A percentile compares a stretch with the other conserved stretches of the same genome.
Conservation (phyloP, 163 green algal species). For the Prototheca cutis region DNA sequence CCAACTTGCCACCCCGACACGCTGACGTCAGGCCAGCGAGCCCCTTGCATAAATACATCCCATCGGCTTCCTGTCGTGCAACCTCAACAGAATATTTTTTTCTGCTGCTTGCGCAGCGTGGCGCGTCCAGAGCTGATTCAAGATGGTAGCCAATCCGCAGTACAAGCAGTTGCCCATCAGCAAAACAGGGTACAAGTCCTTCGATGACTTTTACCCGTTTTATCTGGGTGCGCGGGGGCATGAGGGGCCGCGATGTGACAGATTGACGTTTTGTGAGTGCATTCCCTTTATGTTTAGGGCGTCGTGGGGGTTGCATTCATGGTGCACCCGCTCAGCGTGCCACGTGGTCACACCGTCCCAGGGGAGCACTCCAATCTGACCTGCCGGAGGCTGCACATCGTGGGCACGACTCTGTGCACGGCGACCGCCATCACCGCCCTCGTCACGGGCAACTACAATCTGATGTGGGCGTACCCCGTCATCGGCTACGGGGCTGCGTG, state of each 20-base stretch:
- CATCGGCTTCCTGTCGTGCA: not conserved
- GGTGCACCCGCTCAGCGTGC: not conserved
- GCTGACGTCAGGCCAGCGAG: too few species aligned
- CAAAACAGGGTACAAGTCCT: not conserved
- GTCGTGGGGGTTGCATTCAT: not conserved
- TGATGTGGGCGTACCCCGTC: constrained; percentile 19
- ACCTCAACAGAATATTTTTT: not conserved
- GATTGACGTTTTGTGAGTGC: not conserved
- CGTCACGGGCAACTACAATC: not conserved
- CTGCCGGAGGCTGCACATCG: constrained; percentile 36
- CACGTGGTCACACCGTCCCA: not conserved
- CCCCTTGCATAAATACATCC: too few species aligned
- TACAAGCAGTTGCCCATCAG: not conserved
- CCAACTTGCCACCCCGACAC: too few species aligned
- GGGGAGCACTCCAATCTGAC: constrained; percentile 19
- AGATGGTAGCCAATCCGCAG: not conserved
- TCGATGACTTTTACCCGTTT: constrained; percentile 18
- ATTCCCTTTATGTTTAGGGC: not conserved
- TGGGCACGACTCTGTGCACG: constrained; percentile 29
- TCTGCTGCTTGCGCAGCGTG: not conserved
- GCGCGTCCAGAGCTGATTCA: too few species aligned
- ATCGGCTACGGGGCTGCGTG: constrained; percentile 38
- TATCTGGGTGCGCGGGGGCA: constrained; percentile 10
- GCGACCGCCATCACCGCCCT: constrained; percentile 9
- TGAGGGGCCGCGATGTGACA: not conserved